These are phyloP conservation scores for Trichoderma sp. DNA, from an alignment of 2,329 filamentous ascomycete species.

Conservation along the genomic window DNA sequence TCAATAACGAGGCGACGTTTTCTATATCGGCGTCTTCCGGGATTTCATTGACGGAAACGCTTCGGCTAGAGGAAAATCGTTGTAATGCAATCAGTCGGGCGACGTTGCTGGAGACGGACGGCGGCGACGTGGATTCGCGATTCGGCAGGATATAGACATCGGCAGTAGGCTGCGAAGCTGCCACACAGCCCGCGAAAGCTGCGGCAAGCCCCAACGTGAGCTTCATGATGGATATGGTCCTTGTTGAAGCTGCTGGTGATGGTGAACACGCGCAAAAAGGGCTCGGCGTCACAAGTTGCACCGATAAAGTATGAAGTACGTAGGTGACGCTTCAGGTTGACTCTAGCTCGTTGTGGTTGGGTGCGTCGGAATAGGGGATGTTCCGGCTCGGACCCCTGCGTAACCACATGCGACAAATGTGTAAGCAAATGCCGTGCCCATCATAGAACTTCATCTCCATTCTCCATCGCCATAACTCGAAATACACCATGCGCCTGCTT, in stretches of 20 bases:
- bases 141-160: conserved; percentile 56
- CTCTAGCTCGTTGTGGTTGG: conserved; percentile 26
- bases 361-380: conserved; percentile 35
- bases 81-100: conserved; percentile 62
- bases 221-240: conserved; percentile 44
- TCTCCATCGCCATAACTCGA: background rate
- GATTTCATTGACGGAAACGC: conserved; percentile 51
- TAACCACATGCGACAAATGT: conserved; percentile 13
- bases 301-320: conserved; percentile 18
- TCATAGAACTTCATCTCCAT: conserved; percentile 14
- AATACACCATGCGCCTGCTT: conserved; percentile 5
- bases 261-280: conserved; percentile 29
- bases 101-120: conserved; percentile 54
- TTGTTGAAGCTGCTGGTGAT: conserved; percentile 38
- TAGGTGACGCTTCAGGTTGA: conserved; percentile 18
- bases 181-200: conserved; percentile 42
- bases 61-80: conserved; percentile 52
- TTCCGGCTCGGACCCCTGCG: conserved; percentile 33
- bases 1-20: conserved; percentile 59
- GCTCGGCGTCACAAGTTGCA: conserved; percentile 38
- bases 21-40: conserved; percentile 44
- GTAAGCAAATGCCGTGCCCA: conserved; percentile 13
- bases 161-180: conserved; percentile 46
- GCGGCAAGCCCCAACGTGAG: conserved; percentile 44
- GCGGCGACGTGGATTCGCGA: conserved; percentile 35